These are phyloP conservation scores for Salix purpurea DNA, from an alignment of 345 rosid genomes.

Conservation along the genomic window DNA sequence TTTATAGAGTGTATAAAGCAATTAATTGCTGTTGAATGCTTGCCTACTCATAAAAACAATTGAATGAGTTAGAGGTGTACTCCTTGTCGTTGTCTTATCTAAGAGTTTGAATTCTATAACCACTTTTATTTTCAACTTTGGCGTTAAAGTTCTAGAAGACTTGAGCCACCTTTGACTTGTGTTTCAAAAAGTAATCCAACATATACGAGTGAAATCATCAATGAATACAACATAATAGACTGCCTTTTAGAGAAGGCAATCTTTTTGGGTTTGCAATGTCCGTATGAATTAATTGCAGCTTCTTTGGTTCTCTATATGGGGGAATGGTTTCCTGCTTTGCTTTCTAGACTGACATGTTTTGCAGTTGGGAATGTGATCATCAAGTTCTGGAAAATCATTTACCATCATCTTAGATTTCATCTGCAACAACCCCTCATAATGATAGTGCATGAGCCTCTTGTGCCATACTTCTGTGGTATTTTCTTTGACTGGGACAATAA, in stretches of 20 bases:
- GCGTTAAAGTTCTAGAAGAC: not conserved
- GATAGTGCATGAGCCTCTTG: not conserved
- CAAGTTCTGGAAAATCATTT: not conserved
- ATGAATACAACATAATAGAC: not conserved
- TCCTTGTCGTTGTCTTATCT: slow-evolving; percentile 7
- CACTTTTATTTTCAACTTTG: not conserved
- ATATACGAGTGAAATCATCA: not conserved
- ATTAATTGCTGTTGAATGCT: not conserved
- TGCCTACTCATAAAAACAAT: not conserved
- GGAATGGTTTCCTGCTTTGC: not conserved
- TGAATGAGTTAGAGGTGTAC: not conserved
- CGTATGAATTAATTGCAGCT: slow-evolving; percentile 1
- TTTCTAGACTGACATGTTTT: not conserved
- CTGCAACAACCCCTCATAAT: not conserved
- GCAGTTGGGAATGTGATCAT: not conserved
- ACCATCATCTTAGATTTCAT: not conserved
- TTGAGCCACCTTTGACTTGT: not conserved
- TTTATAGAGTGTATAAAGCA: not conserved
- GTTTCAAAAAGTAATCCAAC: not conserved
- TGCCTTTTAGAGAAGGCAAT: not conserved
- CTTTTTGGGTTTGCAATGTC: not conserved
- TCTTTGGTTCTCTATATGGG: not conserved
- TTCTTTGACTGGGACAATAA: too few relatives aligned
- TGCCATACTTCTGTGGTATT: not conserved
- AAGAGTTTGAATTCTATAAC: not conserved